phyloP scores from a whole-genome alignment of 495 filamentous ascomycete species.

The Pyrenula massariospora region DNA sequence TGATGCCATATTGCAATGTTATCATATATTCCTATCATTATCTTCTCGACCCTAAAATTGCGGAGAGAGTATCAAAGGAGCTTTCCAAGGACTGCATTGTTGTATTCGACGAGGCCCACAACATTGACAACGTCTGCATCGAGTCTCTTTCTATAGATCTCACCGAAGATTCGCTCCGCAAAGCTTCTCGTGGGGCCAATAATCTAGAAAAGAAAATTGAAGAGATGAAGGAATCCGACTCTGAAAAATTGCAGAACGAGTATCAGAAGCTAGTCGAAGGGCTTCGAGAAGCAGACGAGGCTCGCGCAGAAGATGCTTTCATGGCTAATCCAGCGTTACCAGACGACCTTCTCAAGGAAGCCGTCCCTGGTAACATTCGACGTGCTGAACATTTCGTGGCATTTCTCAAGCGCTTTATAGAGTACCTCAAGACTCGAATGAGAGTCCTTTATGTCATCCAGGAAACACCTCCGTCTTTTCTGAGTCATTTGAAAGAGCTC shows the following conservation, averaged over 20 bases:
- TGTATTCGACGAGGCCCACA: constrained; percentile 98
- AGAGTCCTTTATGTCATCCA: constrained; percentile 95
- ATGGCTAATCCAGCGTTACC: constrained; percentile 72
- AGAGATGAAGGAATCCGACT: constrained; percentile 87
- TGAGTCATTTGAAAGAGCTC: constrained; percentile 84
- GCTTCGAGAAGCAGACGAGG: constrained; percentile 74
- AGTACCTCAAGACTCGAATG: constrained; percentile 98
- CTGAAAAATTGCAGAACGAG: constrained; percentile 85
- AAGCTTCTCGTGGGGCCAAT: constrained; percentile 75
- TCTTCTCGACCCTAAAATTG: constrained; percentile 94
- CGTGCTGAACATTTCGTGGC: constrained; percentile 93
- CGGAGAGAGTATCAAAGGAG: constrained; percentile 90
- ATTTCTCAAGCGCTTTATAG: constrained; percentile 91
- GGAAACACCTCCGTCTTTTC: constrained; percentile 89
- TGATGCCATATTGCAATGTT: constrained; percentile 99
- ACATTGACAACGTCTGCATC: constrained; percentile 99
- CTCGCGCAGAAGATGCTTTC: constrained; percentile 84
- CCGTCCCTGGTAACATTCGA: constrained; percentile 91
- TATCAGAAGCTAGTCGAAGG: constrained; percentile 95
- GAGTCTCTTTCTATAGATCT: constrained; percentile 94
- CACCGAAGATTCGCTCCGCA: constrained; percentile 83
- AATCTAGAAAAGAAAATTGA: constrained; percentile 83
- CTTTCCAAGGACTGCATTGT: constrained; percentile 97
- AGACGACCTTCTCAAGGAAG: constrained; percentile 50
- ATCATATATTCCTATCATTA: constrained; percentile 99